phyloP scores from a whole-genome alignment of 306 rosid species.

The Cercis canadensis region DNA sequence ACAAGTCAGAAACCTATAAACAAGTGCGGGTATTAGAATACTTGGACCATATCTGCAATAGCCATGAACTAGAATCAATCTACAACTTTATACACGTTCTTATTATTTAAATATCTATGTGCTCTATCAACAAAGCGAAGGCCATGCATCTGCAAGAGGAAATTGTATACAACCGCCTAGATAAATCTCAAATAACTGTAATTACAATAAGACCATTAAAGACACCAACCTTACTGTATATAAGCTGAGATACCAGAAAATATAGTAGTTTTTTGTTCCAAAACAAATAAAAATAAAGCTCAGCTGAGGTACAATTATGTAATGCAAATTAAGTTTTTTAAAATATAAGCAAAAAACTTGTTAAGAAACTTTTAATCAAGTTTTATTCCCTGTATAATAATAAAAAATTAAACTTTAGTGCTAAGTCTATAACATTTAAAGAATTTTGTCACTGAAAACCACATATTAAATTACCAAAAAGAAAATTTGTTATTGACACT shows the following conservation, averaged over 20 bases:
- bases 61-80: slow-evolving; percentile 38
- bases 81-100: slow-evolving; percentile 14
- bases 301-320: not conserved
- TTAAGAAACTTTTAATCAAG: too few relatives aligned
- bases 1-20: slow-evolving; percentile 47
- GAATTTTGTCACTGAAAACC: too few relatives aligned
- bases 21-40: slow-evolving; percentile 32
- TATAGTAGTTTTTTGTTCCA: too few relatives aligned
- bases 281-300: not conserved
- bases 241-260: too few relatives aligned
- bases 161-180: slow-evolving; percentile 25
- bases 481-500: too few relatives aligned
- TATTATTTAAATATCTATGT: slow-evolving; percentile 23
- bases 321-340: too few relatives aligned
- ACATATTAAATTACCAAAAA: too few relatives aligned
- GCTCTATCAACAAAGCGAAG: slow-evolving; percentile 24
- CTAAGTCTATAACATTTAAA: too few relatives aligned
- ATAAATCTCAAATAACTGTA: slow-evolving; percentile 15
- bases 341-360: too few relatives aligned
- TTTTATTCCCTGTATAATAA: too few relatives aligned
- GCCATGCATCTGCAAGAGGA: slow-evolving; percentile 7
- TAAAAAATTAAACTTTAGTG: too few relatives aligned
- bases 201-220: not conserved
- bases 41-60: slow-evolving; percentile 41
- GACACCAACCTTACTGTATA: too few relatives aligned